Evolutionary conservation across 2,329 filamentous ascomycete genomes (phyloP).

Genomic region (Apiospora arundinis): DNA sequence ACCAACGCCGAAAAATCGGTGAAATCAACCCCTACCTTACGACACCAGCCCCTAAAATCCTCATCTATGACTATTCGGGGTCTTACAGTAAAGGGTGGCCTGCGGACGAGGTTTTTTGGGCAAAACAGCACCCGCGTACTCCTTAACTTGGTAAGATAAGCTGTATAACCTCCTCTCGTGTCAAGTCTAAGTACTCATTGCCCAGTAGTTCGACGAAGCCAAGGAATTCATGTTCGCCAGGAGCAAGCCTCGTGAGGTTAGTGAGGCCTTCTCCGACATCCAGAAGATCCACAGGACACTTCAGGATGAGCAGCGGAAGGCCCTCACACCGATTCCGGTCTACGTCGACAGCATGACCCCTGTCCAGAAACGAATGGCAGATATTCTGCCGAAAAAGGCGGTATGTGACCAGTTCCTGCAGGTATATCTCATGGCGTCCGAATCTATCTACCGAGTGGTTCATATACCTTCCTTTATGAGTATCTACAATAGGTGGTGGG

Average conservation of each 20-base stretch:
- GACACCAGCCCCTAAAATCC: constrained; percentile 39
- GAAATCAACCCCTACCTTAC: constrained; percentile 30
- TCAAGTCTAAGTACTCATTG: background rate
- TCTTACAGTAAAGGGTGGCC: constrained; percentile 55
- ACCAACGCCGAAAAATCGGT: constrained; percentile 43
- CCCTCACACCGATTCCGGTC: constrained; percentile 58
- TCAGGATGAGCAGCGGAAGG: constrained; percentile 54
- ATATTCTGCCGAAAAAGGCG: constrained; percentile 57
- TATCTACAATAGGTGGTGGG: constrained; percentile 60
- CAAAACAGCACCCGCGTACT: constrained; percentile 60
- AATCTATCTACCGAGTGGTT: constrained; percentile 60
- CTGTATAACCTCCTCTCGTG: background rate
- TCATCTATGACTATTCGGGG: constrained; percentile 55
- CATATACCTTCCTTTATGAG: constrained; percentile 58
- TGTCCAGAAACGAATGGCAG: constrained; percentile 62
- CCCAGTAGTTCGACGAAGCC: constrained; percentile 57
- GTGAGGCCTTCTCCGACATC: constrained; percentile 52
- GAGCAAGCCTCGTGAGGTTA: constrained; percentile 47
- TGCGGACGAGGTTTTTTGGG: constrained; percentile 58
- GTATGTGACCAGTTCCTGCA: constrained; percentile 59
- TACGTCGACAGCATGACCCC: constrained; percentile 66
- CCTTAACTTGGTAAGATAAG: constrained; percentile 55
- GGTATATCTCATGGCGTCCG: constrained; percentile 56
- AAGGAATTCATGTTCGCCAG: constrained; percentile 55
- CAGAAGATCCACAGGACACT: constrained; percentile 55